Evolutionary conservation across 225 moss, liverwort and hornwort genomes (phyloP), one percentile per base, ranked within the genome.

Genomic region (Antitrichia curtipendula): DNA sequence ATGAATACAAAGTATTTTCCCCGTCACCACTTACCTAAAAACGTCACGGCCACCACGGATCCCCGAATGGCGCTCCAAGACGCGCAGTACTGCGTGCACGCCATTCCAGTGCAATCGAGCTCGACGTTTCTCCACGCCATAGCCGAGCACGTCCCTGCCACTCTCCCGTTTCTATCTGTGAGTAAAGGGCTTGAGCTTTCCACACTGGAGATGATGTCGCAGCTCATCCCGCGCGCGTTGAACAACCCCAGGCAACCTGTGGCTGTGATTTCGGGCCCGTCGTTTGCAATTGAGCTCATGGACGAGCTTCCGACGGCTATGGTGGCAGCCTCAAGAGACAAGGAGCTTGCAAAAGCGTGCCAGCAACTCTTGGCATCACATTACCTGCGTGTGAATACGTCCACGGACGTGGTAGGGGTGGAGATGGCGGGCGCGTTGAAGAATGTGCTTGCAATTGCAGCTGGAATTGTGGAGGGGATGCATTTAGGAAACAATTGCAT

Each of bases 371-470:
- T 98, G 24, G 98, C 98, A 15, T 96, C 96, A 15, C 94, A 93
- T 41, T 97, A 98, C 88, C 91, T 98, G 2, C 88, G 98, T 31
- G 92, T 98, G 72, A 96, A 95, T 82, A 98, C 94, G 10, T 96
- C 98, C 70, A 93, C 93, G 20, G 98, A 98, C 49, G 98, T 98
- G 11, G 90, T 98, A 9, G 98, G 98, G 14, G 98, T 98, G 84
- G 98, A 98, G 87, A 98, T 98, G 95, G 98, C 98, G n/a, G 98
- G 98, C 56, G 98, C 98, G 34, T 87, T 98, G 87, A 98, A 98
- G 85, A 98, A 98, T 69, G 98, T 98, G 15, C 92, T 98, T 21
- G 98, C 98, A 4, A 98, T 98, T 75, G 98, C 96, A 13, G 98
- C 98, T 7, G 98, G 98, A 29, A 98, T 98, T 66, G 98, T 98